A percentile compares a stretch with the other conserved stretches of the same genome.
These are phyloP conservation scores for Neoboletus brunneissimus DNA, from an alignment of 768 basidiomycete species.

Conservation along the genomic window DNA sequence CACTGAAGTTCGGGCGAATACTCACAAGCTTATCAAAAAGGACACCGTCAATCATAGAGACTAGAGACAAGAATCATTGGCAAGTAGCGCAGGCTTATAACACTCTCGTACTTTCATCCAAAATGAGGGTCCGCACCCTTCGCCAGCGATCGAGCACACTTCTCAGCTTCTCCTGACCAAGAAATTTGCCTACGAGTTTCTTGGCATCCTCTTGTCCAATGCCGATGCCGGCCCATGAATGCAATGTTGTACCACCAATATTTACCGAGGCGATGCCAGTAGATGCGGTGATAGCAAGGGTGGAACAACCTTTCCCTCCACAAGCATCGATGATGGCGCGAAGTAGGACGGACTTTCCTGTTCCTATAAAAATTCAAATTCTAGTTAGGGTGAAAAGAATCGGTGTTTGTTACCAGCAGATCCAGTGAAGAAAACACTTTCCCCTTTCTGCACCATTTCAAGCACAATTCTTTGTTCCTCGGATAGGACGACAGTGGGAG, in stretches of 20 bases:
- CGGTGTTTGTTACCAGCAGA: conserved; percentile 53
- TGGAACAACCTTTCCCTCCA: conserved; percentile 33
- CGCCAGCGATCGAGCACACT: conserved; percentile 60
- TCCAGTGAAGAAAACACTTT: conserved; percentile 83
- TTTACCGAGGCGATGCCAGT: conserved; percentile 80
- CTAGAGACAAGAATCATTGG: conserved; percentile 36
- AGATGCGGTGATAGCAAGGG: conserved; percentile 75
- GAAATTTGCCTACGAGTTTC: conserved; percentile 53
- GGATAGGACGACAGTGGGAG: conserved; percentile 40
- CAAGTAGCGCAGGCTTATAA: not conserved
- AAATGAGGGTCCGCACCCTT: conserved; percentile 60
- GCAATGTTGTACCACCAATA: conserved; percentile 78
- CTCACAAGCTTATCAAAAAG: conserved; percentile 80
- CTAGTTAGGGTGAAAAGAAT: not conserved
- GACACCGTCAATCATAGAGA: conserved; percentile 84
- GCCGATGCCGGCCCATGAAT: conserved; percentile 81
- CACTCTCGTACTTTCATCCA: conserved; percentile 72
- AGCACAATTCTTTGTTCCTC: conserved; percentile 51
- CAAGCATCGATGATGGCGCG: conserved; percentile 64
- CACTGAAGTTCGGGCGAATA: conserved; percentile 28
- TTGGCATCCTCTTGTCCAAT: conserved; percentile 59
- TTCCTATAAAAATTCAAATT: conserved; percentile 41
- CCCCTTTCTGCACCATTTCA: conserved; percentile 50
- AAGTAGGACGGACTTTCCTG: conserved; percentile 82
- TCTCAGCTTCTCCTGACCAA: conserved; percentile 37